Evolutionary conservation across 345 rosid genomes (phyloP), one percentile per base, ranked within the genome.

Genomic region (Salix udensis): DNA sequence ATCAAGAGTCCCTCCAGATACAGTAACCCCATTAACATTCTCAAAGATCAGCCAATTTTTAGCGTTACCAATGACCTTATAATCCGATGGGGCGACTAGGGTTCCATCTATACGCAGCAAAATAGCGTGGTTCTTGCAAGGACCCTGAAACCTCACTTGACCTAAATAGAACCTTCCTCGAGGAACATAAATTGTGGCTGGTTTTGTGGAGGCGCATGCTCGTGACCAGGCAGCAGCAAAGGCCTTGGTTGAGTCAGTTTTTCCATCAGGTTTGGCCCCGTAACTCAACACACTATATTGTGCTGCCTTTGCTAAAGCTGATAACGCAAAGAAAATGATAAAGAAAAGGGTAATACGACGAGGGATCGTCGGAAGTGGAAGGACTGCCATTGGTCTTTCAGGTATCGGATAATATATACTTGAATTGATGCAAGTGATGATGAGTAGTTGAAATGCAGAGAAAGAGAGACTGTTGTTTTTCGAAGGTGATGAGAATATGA

Each of bases 31-130:
- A 71, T 88, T 76, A 46, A 90, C 91, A 62, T 84, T n/a, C 2
- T 69, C 67, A 52, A 90, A 92, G 77, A 84, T 61, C 16, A 92
- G 85, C 94, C 94, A 90, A 52, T 82, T 83, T 24, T 82, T 85
- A 39, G 42, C 42, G 42, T 1, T 1, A 5, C 87, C 89, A 13
- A 90, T 31, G 21, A 81, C 86, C 24, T 82, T 74, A 68, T 82
- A 80, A 81, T 88, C 83, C 6, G 86, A 42, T 2, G 97, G 93
- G 24, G 91, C 97, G 10, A 88, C 84, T 65, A 89, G 74, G 0
- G 93, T 86, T 9, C 93, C 94, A 13, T 65, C 82, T 2, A 86
- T 85, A 64, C 78, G 80, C 24, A 89, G 26, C 28, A 74, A 28
- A 65, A 88, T 83, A 67, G 53, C 76, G 53, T 77, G 83, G 53